phyloP scores from a whole-genome alignment of 345 rosid species.

The Salix caprea region DNA sequence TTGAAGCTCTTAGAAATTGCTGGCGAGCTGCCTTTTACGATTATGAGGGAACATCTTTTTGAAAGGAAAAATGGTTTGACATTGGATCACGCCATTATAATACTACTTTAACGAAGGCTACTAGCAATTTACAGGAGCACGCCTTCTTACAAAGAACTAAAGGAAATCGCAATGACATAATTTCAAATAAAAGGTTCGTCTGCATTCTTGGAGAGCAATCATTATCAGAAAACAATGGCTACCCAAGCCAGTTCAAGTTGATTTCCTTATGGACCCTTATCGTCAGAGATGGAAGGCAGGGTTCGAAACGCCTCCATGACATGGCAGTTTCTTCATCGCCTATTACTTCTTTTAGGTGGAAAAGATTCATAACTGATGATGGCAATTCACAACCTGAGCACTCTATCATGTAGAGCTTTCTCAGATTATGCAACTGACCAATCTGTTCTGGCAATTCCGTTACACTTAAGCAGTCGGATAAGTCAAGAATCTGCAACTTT shows the following conservation, averaged over 20 bases:
- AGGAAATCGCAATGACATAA: no score
- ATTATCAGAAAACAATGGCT: neutral
- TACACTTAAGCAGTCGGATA: constrained; percentile 18
- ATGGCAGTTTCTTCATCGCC: constrained; percentile 24
- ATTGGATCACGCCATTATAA: no score
- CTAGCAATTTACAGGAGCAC: no score
- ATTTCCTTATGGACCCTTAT: constrained; percentile 19
- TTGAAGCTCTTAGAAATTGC: no score
- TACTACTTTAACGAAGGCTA: no score
- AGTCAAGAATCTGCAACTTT: constrained; percentile 21
- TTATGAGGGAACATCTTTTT: no score
- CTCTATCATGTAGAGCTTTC: constrained; percentile 22
- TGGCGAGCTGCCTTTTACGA: no score
- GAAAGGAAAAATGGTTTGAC: no score
- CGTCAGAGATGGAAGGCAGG: neutral
- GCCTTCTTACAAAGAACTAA: no score
- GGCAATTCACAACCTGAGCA: constrained; percentile 26
- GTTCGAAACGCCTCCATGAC: constrained; percentile 11
- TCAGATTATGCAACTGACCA: constrained; percentile 12
- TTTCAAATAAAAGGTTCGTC: no score
- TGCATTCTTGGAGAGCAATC: neutral
- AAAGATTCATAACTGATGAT: constrained; percentile 14
- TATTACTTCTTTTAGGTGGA: constrained; percentile 16
- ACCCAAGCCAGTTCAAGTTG: constrained; percentile 27
- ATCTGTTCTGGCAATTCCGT: constrained; percentile 20